Evolutionary conservation across 768 basidiomycete species (phyloP).

Genomic region (Naematelia encephala): DNA sequence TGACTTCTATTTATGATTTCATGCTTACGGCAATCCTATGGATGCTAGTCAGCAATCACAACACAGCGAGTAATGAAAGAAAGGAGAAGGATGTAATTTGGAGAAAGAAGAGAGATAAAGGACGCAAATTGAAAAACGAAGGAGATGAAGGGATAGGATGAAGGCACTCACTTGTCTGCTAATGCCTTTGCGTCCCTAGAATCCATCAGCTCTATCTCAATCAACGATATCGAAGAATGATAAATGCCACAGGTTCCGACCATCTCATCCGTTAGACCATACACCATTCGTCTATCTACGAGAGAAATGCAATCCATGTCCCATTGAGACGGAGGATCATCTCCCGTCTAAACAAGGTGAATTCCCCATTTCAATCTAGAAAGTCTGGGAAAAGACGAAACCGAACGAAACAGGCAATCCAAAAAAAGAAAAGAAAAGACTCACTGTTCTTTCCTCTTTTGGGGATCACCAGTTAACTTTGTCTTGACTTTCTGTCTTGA

Average conservation of each 20-base stretch:
- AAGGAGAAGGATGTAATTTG: background rate
- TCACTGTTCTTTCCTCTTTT: constrained; percentile 1
- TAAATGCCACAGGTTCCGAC: no score
- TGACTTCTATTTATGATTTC: background rate
- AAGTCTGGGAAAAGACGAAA: no score
- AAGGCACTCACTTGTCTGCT: constrained; percentile 5
- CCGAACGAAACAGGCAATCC: background rate
- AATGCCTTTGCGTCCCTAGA: constrained; percentile 4
- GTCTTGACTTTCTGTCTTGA: background rate
- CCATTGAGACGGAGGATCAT: no score
- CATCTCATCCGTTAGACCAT: no score
- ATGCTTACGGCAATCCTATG: background rate
- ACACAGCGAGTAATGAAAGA: background rate
- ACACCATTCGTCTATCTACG: no score
- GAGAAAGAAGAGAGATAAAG: background rate
- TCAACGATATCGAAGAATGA: no score
- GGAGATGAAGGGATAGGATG: background rate
- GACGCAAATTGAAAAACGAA: background rate
- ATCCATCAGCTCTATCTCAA: background rate
- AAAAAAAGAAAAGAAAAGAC: background rate
- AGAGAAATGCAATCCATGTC: no score
- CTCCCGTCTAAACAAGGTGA: no score
- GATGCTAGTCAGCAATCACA: no score
- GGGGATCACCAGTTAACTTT: constrained; percentile 3
- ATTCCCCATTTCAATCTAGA: no score